These are phyloP conservation scores for Claviceps pazoutovae DNA, from an alignment of 2,329 filamentous ascomycete genomes.

Conservation along the genomic window DNA sequence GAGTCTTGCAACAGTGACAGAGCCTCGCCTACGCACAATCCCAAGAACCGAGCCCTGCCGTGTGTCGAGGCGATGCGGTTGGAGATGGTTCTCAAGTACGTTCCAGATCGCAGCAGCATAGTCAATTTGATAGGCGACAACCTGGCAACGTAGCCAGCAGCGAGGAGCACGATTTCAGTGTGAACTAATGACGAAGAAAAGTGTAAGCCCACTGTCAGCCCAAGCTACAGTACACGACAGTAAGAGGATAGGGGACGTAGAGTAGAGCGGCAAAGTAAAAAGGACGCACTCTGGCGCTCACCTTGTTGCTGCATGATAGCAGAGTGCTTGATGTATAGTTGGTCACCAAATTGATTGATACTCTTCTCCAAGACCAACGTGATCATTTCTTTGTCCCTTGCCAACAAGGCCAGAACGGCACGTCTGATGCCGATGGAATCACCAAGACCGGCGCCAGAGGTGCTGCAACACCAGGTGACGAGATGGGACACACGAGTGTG, in stretches of 20 bases:
- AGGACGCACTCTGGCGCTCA: conserved; percentile 17
- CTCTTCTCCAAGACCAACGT: conserved; percentile 50
- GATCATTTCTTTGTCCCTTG: conserved; percentile 36
- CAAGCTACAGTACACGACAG: background rate
- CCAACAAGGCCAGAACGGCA: conserved; percentile 46
- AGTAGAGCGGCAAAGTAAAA: background rate
- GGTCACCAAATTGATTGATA: conserved; percentile 66
- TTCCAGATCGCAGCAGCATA: conserved; percentile 54
- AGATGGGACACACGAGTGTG: conserved; percentile 38
- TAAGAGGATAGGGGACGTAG: background rate
- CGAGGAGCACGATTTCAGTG: conserved; percentile 63
- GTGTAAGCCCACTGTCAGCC: conserved; percentile 12
- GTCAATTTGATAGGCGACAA: conserved; percentile 50
- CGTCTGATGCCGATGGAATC: conserved; percentile 52
- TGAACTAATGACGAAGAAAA: conserved; percentile 42
- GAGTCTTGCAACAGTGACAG: conserved; percentile 51
- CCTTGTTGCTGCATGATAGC: conserved; percentile 83
- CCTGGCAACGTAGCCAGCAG: conserved; percentile 62
- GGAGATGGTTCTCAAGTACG: conserved; percentile 67
- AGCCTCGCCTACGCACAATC: conserved; percentile 74
- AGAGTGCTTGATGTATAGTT: conserved; percentile 73
- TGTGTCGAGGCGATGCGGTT: conserved; percentile 73
- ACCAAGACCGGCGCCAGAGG: conserved; percentile 51
- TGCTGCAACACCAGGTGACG: conserved; percentile 49
- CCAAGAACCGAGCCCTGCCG: conserved; percentile 61